Conservation (phyloP, 805 yeast genomes). For the Cyberlindnera xishuangbannaensis region DNA sequence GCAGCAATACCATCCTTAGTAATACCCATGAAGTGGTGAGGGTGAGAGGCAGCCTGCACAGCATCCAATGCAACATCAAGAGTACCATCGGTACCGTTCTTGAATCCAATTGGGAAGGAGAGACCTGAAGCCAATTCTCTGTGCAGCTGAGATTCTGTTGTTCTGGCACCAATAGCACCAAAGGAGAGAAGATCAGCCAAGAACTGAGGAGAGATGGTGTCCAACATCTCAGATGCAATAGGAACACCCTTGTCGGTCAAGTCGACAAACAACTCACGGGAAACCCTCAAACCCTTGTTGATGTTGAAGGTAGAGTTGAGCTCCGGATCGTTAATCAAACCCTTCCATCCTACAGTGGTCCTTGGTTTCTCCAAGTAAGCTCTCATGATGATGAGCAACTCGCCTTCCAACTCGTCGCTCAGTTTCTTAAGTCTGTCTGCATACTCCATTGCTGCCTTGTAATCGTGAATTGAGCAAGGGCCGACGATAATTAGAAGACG, state of each 20-base stretch:
- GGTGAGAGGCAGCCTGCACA: constrained; percentile 80
- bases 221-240: constrained; percentile 96
- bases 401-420: constrained; percentile 66
- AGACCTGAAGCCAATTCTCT: constrained; percentile 96
- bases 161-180: constrained; percentile 99
- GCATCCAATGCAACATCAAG: constrained; percentile 93
- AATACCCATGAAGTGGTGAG: constrained; percentile 96
- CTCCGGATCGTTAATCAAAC: constrained; percentile 95
- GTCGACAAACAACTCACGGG: constrained; percentile 80
- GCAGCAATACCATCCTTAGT: constrained; percentile 97
- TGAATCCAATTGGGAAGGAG: constrained; percentile 98
- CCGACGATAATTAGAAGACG: constrained; percentile 86
- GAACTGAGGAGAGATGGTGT: constrained; percentile 95
- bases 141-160: constrained; percentile 97
- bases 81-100: constrained; percentile 97
- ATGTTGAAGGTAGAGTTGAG: constrained; percentile 88
- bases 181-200: constrained; percentile 84
- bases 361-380: constrained; percentile 98
- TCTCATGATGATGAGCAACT: constrained; percentile 86
- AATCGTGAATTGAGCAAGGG: constrained; percentile 95
- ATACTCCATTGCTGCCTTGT: constrained; percentile 84
- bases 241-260: constrained; percentile 79
- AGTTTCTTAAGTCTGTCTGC: constrained; percentile 62
- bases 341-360: constrained; percentile 99
- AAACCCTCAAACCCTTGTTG: constrained; percentile 85